Evolutionary conservation across 164 flowering plant species (phyloP), one percentile per base, ranked within the genome.

Genomic region (Piper longum): DNA sequence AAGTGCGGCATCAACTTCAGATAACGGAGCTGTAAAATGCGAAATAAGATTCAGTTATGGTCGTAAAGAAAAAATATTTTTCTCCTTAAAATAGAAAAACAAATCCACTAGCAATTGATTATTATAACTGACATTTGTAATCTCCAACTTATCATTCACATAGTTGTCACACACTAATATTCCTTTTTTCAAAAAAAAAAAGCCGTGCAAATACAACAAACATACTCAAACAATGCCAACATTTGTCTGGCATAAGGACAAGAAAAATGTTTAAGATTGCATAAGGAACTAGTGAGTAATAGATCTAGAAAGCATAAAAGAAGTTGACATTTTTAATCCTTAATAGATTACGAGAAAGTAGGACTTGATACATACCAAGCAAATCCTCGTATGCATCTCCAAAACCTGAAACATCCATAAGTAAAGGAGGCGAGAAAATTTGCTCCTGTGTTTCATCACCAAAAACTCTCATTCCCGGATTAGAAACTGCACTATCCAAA

Each of bases 361-460:
- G 52, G 11, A 48, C 14, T 48, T 5, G 14, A 48, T 12, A 71
- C 96, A 65, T 84, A 95, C 99, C 99, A 54, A 91, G 89, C 71
- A 95, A 74, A 71, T 95, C 99, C 70, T 95, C 99, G 57, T 87
- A 95, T 16, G 85, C 64, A 79, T 90, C 99, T 16, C 72, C 72
- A 39, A 85, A 70, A 40, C 87, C 72, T 19, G 93, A 80, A 41
- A 92, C 68, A 40, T 95, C 97, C 88, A 87, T 81, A 54, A 87
- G 80, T 73, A 95, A 77, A 60, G 95, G 91, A 66, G 97, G 96
- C n/a, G 99, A 88, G 69, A 88, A 85, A 56, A 82, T 91, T 68
- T 85, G 86, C 71, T 85, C 89, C 59, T 72, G 82, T 69, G 83
- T 59, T 62, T 82, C 93, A 54, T 78, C 86, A 45, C 82, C 48